These are phyloP conservation scores for Pleurozium schreberi DNA, from an alignment of 225 moss, liverwort and hornwort genomes.

Conservation along the genomic window DNA sequence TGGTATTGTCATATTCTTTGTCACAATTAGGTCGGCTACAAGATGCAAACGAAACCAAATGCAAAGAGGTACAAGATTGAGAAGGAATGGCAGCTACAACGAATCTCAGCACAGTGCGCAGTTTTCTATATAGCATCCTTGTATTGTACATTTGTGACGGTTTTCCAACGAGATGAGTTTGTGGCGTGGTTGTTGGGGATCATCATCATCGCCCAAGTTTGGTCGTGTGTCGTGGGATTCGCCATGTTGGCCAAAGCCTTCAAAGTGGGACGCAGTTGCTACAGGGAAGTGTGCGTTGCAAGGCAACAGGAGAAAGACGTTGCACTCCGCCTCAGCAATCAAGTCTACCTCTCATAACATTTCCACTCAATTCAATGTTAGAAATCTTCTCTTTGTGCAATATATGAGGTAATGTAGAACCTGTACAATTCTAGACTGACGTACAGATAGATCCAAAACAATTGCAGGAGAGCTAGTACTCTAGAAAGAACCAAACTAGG, in stretches of 20 bases:
- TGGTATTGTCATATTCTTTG: background rate
- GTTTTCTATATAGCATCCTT: background rate
- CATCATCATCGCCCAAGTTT: conserved; percentile 1
- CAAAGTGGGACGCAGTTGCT: background rate
- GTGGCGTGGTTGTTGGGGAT: background rate
- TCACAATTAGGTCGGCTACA: background rate
- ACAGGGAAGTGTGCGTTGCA: background rate
- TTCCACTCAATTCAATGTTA: background rate
- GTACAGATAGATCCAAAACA: background rate
- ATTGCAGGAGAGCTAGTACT: background rate
- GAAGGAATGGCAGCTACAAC: conserved; percentile 2
- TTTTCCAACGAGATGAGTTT: background rate
- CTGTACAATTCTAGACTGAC: background rate
- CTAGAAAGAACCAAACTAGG: background rate
- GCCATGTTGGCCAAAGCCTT: background rate
- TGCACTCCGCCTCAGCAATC: no score
- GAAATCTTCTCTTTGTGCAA: background rate
- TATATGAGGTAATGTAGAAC: background rate
- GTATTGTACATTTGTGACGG: background rate
- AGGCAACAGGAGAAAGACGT: background rate
- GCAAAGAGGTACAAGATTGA: background rate
- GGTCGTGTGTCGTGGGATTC: background rate
- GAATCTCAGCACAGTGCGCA: background rate
- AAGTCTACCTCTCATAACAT: background rate
- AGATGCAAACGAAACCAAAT: no score